Conservation (phyloP, 495 filamentous ascomycete genomes). For the Lichenothelia convexa region DNA sequence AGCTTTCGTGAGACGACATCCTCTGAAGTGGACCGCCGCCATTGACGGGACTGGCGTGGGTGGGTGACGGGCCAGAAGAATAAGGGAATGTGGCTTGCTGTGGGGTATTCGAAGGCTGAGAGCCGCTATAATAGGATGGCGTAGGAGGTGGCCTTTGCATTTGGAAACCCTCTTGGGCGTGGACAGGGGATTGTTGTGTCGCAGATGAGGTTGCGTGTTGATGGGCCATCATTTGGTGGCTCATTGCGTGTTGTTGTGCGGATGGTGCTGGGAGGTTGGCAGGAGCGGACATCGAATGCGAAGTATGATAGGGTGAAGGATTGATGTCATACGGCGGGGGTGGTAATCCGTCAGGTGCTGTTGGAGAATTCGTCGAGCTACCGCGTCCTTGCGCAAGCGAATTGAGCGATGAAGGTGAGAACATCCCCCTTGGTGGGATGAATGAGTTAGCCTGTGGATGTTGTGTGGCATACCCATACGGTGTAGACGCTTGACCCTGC, state of each 20-base stretch:
- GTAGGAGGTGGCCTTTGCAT: conserved; percentile 42
- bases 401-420: conserved; percentile 33
- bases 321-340: conserved; percentile 43
- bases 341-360: conserved; percentile 29
- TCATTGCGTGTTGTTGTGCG: conserved; percentile 20
- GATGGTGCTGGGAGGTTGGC: conserved; percentile 21
- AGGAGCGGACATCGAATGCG: conserved; percentile 29
- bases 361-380: conserved; percentile 29
- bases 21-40: conserved; percentile 33
- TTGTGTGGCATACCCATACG: conserved; percentile 18
- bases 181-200: conserved; percentile 41
- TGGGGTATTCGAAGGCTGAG: conserved; percentile 44
- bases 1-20: conserved; percentile 35
- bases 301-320: conserved; percentile 38
- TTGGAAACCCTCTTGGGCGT: conserved; percentile 44
- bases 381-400: conserved; percentile 24
- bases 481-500: too few species aligned
- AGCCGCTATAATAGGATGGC: conserved; percentile 36
- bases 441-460: conserved; percentile 36
- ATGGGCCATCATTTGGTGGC: conserved; percentile 22
- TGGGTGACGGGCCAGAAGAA: conserved; percentile 38
- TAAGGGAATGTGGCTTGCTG: conserved; percentile 38
- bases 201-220: conserved; percentile 29
- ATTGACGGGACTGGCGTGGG: conserved; percentile 40
- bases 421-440: conserved; percentile 32